Evolutionary conservation across 2,329 filamentous ascomycete species (phyloP).

Genomic region (Fusarium sublunatum): DNA sequence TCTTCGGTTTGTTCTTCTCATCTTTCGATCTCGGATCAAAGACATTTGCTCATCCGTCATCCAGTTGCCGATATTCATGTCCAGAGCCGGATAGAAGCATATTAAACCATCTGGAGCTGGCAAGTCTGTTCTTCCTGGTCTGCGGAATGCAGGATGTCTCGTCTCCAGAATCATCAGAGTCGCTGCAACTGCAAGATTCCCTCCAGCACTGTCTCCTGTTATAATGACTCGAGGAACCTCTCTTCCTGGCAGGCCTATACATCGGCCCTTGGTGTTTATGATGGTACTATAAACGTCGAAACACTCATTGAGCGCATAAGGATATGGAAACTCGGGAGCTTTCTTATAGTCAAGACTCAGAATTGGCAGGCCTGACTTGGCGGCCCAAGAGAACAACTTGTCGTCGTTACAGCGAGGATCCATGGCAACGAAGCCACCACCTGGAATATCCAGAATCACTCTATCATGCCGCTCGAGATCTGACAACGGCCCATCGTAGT

Average conservation of each 20-base stretch:
- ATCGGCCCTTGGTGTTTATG: conserved; percentile 54
- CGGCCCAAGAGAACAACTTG: conserved; percentile 91
- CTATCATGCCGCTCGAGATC: conserved; percentile 80
- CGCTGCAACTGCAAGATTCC: conserved; percentile 70
- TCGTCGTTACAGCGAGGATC: conserved; percentile 94
- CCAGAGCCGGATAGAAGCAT: conserved; percentile 87
- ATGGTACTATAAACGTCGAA: conserved; percentile 59
- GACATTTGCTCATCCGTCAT: conserved; percentile 99
- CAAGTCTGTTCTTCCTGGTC: conserved; percentile 62
- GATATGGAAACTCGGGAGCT: conserved; percentile 63
- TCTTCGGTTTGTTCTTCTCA: conserved; percentile 79
- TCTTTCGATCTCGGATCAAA: conserved; percentile 84
- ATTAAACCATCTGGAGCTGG: conserved; percentile 83
- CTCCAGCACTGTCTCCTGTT: conserved; percentile 62
- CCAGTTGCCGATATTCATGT: conserved; percentile 99
- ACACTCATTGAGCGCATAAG: conserved; percentile 61
- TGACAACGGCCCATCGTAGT: conserved; percentile 88
- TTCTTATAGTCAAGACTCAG: conserved; percentile 86
- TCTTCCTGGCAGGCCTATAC: conserved; percentile 57
- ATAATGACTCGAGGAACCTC: conserved; percentile 56
- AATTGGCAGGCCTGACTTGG: conserved; percentile 86
- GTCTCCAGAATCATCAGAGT: conserved; percentile 91
- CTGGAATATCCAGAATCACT: conserved; percentile 88
- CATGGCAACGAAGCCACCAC: conserved; percentile 97
- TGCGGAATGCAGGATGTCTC: conserved; percentile 57